Evolutionary conservation across 116 monocot genomes (phyloP).

Genomic region (Iris pallida): DNA sequence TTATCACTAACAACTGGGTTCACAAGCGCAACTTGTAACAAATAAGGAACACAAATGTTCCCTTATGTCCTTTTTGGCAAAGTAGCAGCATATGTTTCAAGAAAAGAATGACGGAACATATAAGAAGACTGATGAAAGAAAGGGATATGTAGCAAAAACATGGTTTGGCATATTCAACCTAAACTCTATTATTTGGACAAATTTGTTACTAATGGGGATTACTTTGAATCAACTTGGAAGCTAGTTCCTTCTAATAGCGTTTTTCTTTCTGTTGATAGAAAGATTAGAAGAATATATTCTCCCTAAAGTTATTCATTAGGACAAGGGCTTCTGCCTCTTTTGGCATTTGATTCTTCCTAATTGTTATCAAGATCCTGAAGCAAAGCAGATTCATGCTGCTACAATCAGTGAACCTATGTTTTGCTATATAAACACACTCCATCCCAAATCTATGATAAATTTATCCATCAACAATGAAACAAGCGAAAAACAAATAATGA

Average conservation of each 20-base stretch:
- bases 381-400: slow-evolving; percentile 1
- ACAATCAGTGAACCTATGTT: background rate
- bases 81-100: background rate
- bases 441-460: background rate
- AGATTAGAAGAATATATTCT: slow-evolving; percentile 4
- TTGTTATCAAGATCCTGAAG: background rate
- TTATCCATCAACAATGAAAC: too few relatives aligned
- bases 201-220: background rate
- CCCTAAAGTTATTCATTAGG: background rate
- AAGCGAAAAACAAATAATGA: too few relatives aligned
- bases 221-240: background rate
- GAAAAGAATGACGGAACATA: background rate
- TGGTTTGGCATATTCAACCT: background rate
- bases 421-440: background rate
- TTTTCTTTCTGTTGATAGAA: slow-evolving; percentile 1
- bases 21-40: too few relatives aligned
- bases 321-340: background rate
- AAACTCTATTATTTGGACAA: background rate
- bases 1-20: too few relatives aligned
- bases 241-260: too few relatives aligned
- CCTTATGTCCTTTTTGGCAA: too few relatives aligned
- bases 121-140: background rate
- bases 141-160: background rate
- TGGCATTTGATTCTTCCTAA: slow-evolving; percentile 7
- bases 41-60: too few relatives aligned